phyloP scores from a whole-genome alignment of 1,284 basidiomycete genomes.

The Pyrrhoderma lamaoense region DNA sequence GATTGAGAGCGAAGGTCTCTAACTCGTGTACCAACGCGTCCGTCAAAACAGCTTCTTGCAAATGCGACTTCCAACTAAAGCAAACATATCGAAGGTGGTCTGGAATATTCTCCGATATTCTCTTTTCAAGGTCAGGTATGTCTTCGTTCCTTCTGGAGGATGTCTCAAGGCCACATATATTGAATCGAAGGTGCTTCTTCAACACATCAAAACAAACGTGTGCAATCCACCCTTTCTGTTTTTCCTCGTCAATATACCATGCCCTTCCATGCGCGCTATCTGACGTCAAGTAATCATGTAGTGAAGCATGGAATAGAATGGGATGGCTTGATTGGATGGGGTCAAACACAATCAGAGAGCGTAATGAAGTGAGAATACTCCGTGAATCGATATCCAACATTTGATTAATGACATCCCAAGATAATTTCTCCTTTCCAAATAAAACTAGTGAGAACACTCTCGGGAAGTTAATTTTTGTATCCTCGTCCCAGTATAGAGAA shows the following conservation, averaged over 20 bases:
- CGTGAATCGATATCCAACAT: too few relatives aligned
- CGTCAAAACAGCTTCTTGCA: not conserved
- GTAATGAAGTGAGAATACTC: not conserved
- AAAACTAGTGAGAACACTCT: not conserved
- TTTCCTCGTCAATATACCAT: not conserved
- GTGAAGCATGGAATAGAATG: not conserved
- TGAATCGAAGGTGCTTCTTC: not conserved
- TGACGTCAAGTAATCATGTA: slow-evolving; percentile 1
- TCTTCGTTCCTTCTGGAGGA: slow-evolving; percentile 5
- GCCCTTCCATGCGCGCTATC: not conserved
- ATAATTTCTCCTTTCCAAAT: not conserved
- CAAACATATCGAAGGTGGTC: slow-evolving; percentile 1
- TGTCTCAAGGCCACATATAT: slow-evolving; percentile 3
- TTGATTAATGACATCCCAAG: too few relatives aligned
- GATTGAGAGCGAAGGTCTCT: slow-evolving; percentile 18
- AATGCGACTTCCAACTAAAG: not conserved
- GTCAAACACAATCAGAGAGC: not conserved
- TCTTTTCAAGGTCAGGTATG: not conserved
- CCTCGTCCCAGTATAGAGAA: not conserved
- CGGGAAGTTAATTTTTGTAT: not conserved
- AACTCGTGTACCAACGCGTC: slow-evolving; percentile 5
- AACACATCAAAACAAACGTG: not conserved
- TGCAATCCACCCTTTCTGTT: not conserved
- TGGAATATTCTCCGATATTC: not conserved
- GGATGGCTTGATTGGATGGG: not conserved